Base-by-base conservation (phyloP, 2,329 filamentous ascomycete genomes). In the Trichoderma hamatum region DNA sequence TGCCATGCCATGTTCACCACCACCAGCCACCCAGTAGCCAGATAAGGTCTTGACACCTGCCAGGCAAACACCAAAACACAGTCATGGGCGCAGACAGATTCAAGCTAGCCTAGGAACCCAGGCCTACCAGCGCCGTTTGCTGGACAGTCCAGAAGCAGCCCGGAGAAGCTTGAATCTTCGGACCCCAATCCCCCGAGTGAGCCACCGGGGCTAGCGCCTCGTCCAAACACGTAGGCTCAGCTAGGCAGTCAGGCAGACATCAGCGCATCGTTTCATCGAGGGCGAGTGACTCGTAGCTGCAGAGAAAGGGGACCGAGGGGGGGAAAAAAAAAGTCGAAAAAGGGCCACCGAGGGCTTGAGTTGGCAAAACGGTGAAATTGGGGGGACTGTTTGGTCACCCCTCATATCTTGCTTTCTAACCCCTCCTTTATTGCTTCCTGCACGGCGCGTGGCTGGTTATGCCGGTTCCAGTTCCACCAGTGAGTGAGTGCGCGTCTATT, bases 161-260 rank as follows among this genome's bases (percentile, higher is more conserved):
- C 14, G 36, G 36, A 39, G 36, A 39, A 39, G 14, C 36, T 39
- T 39, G 36, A 19, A 11, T 39, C 39, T 39, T 43, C 7, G 39
- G 39, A 43, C 39, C 39, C 16, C 16, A 7, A 39, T 3, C 6
- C 32, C 32, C 32, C 32, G 32, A 39, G 13, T 49, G 61, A 64
- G 61, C 61, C 61, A 66, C 54, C 39, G 39, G 34, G 24, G 2
- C 54, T 49, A 58, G 52, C 51, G 54, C 39, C 28, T 66, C 54
- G 19, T 54, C n/a, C n/a, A 24, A 10, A 21, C 46, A 30, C 34
- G 60, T 56, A 14, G 63, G 32, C 52, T 39, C 21, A 54, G 55
- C 24, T 61, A 68, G 65, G 65, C 65, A 68, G 65, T 54, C 30
- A 68, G 28, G 56, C 65, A 68, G 65, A 56, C 65, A 68, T 68